Conservation (phyloP, 495 filamentous ascomycete species). For the Xeromyces bisporus region DNA sequence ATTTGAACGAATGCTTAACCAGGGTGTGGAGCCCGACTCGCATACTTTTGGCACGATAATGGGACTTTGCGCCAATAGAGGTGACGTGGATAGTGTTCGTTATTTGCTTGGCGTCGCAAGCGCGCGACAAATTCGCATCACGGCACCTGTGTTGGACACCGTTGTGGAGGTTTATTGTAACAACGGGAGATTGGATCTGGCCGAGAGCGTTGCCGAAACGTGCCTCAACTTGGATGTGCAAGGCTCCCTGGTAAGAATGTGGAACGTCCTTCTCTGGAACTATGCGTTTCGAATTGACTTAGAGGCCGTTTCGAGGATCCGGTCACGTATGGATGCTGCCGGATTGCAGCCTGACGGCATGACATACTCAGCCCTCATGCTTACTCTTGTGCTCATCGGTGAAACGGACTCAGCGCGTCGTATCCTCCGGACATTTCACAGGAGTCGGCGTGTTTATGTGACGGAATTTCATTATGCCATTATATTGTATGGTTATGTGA, state of each 20-base stretch:
- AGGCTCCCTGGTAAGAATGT: slow-evolving; percentile 43
- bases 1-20: slow-evolving; percentile 38
- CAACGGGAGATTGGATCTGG: slow-evolving; percentile 38
- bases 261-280: slow-evolving; percentile 59
- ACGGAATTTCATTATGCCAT: slow-evolving; percentile 61
- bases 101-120: slow-evolving; percentile 42
- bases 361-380: slow-evolving; percentile 62
- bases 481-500: slow-evolving; percentile 49
- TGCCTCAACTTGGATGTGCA: slow-evolving; percentile 21
- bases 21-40: slow-evolving; percentile 29
- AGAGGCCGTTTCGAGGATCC: slow-evolving; percentile 38
- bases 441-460: slow-evolving; percentile 36
- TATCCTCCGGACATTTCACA: slow-evolving; percentile 45
- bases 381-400: slow-evolving; percentile 41
- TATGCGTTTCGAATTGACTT: slow-evolving; percentile 51
- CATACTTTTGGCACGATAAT: slow-evolving; percentile 58
- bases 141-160: slow-evolving; percentile 39
- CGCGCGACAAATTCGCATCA: slow-evolving; percentile 21
- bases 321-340: slow-evolving; percentile 42
- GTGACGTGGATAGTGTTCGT: slow-evolving; percentile 53
- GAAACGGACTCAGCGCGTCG: slow-evolving; percentile 48
- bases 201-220: slow-evolving; percentile 41
- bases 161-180: slow-evolving; percentile 54
- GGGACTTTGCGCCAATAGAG: slow-evolving; percentile 48
- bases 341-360: slow-evolving; percentile 43